These are phyloP conservation scores for Incumbomyces delicatus DNA, from an alignment of 2,329 filamentous ascomycete species.

Conservation along the genomic window DNA sequence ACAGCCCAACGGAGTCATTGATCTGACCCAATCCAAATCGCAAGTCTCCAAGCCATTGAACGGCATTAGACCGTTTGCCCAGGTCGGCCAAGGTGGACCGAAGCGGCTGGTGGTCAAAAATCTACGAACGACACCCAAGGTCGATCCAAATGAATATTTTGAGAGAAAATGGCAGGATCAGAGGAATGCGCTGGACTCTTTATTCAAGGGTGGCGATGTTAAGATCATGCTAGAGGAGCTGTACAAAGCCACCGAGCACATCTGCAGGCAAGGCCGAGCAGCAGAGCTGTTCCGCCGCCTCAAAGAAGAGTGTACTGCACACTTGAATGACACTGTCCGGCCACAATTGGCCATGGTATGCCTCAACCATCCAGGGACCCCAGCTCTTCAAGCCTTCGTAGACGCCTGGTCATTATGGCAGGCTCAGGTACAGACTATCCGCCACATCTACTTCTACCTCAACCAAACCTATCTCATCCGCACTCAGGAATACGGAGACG, in stretches of 20 bases:
- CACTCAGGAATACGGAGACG: conserved; percentile 56
- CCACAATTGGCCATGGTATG: conserved; percentile 48
- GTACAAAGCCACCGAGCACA: conserved; percentile 82
- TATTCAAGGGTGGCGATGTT: conserved; percentile 59
- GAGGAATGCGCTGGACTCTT: conserved; percentile 58
- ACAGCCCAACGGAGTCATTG: conserved; percentile 30
- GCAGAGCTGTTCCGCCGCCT: conserved; percentile 58
- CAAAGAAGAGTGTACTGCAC: conserved; percentile 53
- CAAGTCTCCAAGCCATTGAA: conserved; percentile 17
- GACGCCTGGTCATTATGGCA: conserved; percentile 69
- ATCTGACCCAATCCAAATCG: conserved; percentile 35
- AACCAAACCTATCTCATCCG: conserved; percentile 81
- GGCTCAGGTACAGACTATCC: conserved; percentile 63
- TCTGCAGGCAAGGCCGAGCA: conserved; percentile 70
- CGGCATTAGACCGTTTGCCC: conserved; percentile 2
- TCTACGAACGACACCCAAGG: conserved; percentile 54
- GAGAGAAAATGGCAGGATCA: conserved; percentile 65
- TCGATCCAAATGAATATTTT: conserved; percentile 68
- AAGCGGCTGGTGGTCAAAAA: conserved; percentile 94
- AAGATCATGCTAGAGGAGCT: conserved; percentile 74
- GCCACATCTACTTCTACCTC: conserved; percentile 87
- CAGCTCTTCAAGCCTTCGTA: conserved; percentile 52
- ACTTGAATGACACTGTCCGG: conserved; percentile 50
- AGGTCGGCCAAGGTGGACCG: conserved; percentile 42
- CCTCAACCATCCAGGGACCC: conserved; percentile 48